Conservation (phyloP, 208 protist species). For the Herpetomonas samuelpessoai region DNA sequence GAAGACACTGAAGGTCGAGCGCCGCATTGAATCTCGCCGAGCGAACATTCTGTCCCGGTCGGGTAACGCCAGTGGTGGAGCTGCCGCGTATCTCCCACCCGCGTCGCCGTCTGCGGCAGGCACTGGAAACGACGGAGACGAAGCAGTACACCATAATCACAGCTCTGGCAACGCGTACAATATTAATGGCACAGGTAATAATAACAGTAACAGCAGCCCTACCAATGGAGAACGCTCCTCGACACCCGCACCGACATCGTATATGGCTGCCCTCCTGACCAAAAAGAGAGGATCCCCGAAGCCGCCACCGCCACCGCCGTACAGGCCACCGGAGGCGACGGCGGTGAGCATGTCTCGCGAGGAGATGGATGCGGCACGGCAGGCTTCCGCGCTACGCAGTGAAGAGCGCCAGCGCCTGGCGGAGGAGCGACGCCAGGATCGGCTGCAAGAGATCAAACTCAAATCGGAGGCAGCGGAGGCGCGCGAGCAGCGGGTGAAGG, state of each 20-base stretch:
- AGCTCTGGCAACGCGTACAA: no score
- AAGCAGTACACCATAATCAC: no score
- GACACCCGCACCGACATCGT: constrained; percentile 11
- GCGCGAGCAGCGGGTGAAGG: constrained; percentile 45
- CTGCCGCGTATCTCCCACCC: constrained; percentile 31
- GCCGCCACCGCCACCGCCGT: constrained; percentile 11
- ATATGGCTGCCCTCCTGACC: constrained; percentile 15
- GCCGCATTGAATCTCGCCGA: constrained; percentile 41
- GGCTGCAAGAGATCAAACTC: constrained; percentile 64
- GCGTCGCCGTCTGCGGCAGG: constrained; percentile 10
- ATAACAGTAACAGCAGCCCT: no score
- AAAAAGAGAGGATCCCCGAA: constrained; percentile 35
- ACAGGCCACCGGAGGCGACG: constrained; percentile 1
- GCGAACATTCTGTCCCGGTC: constrained; percentile 26
- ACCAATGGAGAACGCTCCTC: constrained; percentile 6
- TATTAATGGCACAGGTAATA: no score
- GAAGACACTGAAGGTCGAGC: constrained; percentile 61
- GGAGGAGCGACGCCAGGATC: constrained; percentile 70
- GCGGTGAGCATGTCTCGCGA: constrained; percentile 21
- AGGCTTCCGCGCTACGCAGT: constrained; percentile 66
- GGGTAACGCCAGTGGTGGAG: constrained; percentile 7
- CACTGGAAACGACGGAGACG: constrained; percentile 4
- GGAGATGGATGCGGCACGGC: constrained; percentile 64
- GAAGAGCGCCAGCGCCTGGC: constrained; percentile 83
- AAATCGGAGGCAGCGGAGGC: constrained; percentile 57